Evolutionary conservation across 768 basidiomycete genomes (phyloP).

Genomic region (Lactarius hatsudake): DNA sequence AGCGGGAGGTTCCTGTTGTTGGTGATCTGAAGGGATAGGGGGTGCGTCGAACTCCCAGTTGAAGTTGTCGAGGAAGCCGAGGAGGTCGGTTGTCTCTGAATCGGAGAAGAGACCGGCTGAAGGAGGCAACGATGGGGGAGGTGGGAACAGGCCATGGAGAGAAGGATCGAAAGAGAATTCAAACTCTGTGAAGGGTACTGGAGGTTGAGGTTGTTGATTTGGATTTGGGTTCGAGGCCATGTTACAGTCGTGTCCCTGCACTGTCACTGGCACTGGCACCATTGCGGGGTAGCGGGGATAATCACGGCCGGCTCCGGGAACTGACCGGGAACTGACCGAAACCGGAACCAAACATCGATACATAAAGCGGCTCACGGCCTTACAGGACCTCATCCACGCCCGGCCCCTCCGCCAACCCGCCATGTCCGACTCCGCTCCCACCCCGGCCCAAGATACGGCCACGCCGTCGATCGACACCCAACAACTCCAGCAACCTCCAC

Average conservation of each 20-base stretch:
- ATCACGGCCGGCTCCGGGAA: constrained; percentile 19
- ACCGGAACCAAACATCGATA: constrained; percentile 26
- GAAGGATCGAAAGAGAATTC: constrained; percentile 69
- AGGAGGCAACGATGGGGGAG: constrained; percentile 59
- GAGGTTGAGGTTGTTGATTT: constrained; percentile 48
- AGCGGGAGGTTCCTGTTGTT: constrained; percentile 15
- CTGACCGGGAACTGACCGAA: constrained; percentile 23
- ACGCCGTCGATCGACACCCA: constrained; percentile 58
- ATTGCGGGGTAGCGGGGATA: constrained; percentile 2
- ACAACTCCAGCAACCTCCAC: constrained; percentile 40
- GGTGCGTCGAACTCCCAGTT: constrained; percentile 54
- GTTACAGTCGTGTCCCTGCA: not conserved
- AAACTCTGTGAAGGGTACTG: constrained; percentile 63
- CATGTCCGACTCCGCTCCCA: constrained; percentile 61
- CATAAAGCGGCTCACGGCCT: constrained; percentile 27
- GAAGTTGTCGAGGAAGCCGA: constrained; percentile 82
- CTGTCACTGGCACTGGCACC: not conserved
- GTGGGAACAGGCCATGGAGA: constrained; percentile 53
- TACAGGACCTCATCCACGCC: constrained; percentile 5
- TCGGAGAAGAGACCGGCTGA: constrained; percentile 78
- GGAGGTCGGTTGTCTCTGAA: constrained; percentile 72
- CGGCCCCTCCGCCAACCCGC: constrained; percentile 63
- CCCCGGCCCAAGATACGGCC: constrained; percentile 65
- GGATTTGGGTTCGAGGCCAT: constrained; percentile 32
- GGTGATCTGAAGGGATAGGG: constrained; percentile 6